Conservation (phyloP, 169 alveolate species). For the Plasmodium falciparum region DNA sequence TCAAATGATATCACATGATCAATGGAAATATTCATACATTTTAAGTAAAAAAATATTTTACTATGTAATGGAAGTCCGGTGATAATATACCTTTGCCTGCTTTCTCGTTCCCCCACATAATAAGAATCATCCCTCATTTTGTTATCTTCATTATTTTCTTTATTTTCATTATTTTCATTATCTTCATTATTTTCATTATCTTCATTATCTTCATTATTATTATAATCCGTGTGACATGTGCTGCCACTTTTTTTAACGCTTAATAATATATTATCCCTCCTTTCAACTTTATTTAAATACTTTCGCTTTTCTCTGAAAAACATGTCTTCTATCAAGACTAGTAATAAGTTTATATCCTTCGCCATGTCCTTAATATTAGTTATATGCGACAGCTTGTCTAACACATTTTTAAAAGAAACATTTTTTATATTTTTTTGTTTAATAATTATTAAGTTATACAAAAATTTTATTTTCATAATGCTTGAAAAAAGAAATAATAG, state of each 20-base stretch:
- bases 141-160: not conserved
- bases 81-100: conserved; percentile 9
- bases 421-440: conserved; percentile 7
- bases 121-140: not conserved
- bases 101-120: no score
- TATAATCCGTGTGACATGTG: no score
- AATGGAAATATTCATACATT: conserved; percentile 27
- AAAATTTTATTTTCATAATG: conserved; percentile 25
- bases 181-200: not conserved
- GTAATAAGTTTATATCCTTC: conserved; percentile 2
- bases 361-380: not conserved
- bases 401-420: not conserved
- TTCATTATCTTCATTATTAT: not conserved
- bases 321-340: not conserved
- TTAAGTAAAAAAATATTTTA: conserved; percentile 18
- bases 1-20: conserved; percentile 37
- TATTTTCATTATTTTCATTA: not conserved
- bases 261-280: no score
- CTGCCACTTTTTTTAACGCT: no score
- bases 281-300: not conserved
- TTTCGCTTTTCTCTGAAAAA: not conserved
- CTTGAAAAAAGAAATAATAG: not conserved
- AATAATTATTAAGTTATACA: conserved; percentile 35
- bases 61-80: conserved; percentile 49
- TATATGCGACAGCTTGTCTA: conserved; percentile 10